Percentiles rank a stretch among this genome's conserved stretches.
These are phyloP conservation scores for Lactifluus volemus DNA, from an alignment of 768 basidiomycete genomes.

Conservation along the genomic window DNA sequence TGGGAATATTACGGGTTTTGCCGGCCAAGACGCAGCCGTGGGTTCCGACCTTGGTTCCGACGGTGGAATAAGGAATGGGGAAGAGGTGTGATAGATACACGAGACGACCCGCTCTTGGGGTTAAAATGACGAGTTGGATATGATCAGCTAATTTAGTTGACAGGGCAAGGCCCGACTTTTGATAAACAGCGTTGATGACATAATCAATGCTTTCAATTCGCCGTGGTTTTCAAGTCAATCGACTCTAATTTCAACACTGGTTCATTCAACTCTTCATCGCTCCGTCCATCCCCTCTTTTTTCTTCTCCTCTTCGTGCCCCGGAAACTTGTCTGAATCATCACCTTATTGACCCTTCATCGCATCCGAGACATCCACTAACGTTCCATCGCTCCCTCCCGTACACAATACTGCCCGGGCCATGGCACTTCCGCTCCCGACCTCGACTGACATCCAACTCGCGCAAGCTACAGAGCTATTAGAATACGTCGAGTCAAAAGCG, in stretches of 20 bases:
- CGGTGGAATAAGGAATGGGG: no score
- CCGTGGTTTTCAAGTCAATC: constrained; percentile 4
- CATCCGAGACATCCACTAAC: not conserved
- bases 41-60: no score
- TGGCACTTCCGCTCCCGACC: not conserved
- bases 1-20: constrained; percentile 4
- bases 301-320: not conserved
- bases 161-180: not conserved
- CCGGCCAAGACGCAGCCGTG: not conserved
- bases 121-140: no score
- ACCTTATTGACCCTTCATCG: not conserved
- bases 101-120: no score
- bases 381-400: not conserved
- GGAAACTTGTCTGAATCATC: not conserved
- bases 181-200: constrained; percentile 8
- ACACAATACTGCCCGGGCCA: not conserved
- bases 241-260: constrained; percentile 3
- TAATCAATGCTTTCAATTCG: not conserved
- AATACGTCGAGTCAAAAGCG: not conserved
- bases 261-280: constrained; percentile 4
- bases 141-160: no score
- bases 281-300: not conserved
- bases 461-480: not conserved
- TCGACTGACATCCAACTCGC: not conserved
- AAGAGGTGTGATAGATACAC: no score